phyloP scores from a whole-genome alignment of 768 basidiomycete genomes.

The Tephrocybe sp. region DNA sequence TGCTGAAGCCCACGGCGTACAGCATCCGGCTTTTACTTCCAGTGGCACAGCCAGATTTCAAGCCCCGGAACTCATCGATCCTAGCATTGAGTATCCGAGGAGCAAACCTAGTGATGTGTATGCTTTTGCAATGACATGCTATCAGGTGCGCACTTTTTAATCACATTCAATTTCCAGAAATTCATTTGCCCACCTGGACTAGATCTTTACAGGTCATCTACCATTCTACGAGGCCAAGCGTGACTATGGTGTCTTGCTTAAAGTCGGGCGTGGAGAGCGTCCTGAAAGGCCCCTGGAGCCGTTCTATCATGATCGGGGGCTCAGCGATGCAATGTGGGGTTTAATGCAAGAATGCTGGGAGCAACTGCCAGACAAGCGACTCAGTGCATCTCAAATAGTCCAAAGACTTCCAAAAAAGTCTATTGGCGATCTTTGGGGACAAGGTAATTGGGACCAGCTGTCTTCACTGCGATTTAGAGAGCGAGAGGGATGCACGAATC shows the following conservation, averaged over 20 bases:
- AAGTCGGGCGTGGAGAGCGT: neutral
- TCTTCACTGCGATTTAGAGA: neutral
- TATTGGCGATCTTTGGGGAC: neutral
- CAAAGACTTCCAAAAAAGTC: neutral
- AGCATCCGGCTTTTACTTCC: neutral
- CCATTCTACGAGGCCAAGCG: slow-evolving; percentile 1
- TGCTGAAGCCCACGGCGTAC: neutral
- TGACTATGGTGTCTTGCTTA: slow-evolving; percentile 1
- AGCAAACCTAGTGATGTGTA: neutral
- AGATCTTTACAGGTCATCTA: slow-evolving; percentile 2
- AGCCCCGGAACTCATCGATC: neutral
- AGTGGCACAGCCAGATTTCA: neutral
- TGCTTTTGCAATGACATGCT: slow-evolving; percentile 1
- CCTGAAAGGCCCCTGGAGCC: neutral
- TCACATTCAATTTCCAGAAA: neutral
- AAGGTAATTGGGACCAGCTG: neutral
- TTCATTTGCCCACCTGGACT: neutral
- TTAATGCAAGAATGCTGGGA: slow-evolving; percentile 2
- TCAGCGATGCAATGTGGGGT: neutral
- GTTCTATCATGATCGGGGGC: neutral
- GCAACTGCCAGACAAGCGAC: neutral
- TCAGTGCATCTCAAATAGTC: neutral
- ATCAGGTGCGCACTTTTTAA: neutral
- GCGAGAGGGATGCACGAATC: no score
- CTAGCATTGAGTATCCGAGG: neutral